Percentiles rank a stretch among this genome's conserved stretches.
Evolutionary conservation across 148 eudicot genomes (phyloP).

Genomic region (Heliamphora exappendiculata): DNA sequence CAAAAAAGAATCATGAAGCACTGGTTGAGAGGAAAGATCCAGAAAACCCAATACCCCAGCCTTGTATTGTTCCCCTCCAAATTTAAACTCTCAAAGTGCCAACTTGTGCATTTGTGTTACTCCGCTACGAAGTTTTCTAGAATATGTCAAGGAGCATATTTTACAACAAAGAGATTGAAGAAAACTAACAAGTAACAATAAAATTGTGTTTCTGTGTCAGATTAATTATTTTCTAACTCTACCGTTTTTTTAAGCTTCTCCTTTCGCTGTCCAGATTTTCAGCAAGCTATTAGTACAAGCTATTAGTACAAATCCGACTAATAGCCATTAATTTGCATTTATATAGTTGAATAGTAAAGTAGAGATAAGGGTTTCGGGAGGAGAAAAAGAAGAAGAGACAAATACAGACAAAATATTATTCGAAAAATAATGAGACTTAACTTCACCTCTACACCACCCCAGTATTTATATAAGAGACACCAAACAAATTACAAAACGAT

Average conservation of each 20-base stretch:
- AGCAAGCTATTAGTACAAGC: neutral
- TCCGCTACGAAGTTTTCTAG: neutral
- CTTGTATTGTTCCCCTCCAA: neutral
- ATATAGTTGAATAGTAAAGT: neutral
- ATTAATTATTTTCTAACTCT: neutral
- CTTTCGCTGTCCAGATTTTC: neutral
- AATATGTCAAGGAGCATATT: conserved; percentile 1
- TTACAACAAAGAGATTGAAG: neutral
- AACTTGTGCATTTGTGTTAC: neutral
- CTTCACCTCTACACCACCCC: no score
- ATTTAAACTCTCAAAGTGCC: neutral
- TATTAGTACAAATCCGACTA: neutral
- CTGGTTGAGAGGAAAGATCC: no score
- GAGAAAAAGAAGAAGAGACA: no score
- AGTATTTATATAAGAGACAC: no score
- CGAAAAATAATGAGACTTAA: no score
- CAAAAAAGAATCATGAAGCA: neutral
- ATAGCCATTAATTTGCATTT: neutral
- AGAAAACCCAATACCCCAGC: no score
- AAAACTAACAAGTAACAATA: neutral
- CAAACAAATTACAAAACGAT: no score
- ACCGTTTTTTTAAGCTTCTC: neutral
- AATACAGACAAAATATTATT: no score
- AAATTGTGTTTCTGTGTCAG: neutral
- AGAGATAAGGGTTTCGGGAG: no score